Conservation (phyloP, 129 eudicot species). For the Solidago caesia region DNA sequence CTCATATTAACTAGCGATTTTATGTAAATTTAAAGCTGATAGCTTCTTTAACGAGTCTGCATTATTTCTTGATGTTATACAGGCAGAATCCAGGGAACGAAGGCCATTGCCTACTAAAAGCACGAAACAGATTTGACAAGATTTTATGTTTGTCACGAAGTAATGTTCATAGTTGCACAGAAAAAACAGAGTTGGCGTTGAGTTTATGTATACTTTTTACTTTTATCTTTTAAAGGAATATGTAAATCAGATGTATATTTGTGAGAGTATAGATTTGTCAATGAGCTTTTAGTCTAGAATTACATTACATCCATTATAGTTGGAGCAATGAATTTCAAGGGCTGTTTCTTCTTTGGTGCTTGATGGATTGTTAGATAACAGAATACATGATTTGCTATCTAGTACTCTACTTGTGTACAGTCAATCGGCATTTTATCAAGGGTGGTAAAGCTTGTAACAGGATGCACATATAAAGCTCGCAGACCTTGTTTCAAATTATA, state of each 20-base stretch:
- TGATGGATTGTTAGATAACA: neutral
- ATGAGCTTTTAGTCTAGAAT: neutral
- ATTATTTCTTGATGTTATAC: conserved; percentile 9
- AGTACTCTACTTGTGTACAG: no score
- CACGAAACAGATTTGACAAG: conserved; percentile 35
- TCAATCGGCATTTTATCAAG: no score
- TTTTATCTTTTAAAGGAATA: conserved; percentile 8
- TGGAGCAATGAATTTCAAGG: neutral
- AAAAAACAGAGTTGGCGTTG: conserved; percentile 1
- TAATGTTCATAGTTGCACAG: neutral
- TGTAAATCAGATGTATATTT: conserved; percentile 14
- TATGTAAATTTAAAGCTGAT: neutral
- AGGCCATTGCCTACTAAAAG: conserved; percentile 28
- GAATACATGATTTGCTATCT: no score
- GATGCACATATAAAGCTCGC: no score
- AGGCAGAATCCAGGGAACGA: conserved; percentile 32
- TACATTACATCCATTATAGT: neutral
- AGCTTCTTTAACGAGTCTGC: neutral
- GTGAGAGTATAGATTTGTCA: no score
- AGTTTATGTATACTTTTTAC: conserved; percentile 13
- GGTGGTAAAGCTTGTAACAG: no score
- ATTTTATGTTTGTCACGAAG: conserved; percentile 11
- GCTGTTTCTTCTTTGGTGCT: neutral
- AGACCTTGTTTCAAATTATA: no score
- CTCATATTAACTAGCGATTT: neutral